phyloP scores from a whole-genome alignment of 2,329 filamentous ascomycete genomes.

The Pyricularia sp. region DNA sequence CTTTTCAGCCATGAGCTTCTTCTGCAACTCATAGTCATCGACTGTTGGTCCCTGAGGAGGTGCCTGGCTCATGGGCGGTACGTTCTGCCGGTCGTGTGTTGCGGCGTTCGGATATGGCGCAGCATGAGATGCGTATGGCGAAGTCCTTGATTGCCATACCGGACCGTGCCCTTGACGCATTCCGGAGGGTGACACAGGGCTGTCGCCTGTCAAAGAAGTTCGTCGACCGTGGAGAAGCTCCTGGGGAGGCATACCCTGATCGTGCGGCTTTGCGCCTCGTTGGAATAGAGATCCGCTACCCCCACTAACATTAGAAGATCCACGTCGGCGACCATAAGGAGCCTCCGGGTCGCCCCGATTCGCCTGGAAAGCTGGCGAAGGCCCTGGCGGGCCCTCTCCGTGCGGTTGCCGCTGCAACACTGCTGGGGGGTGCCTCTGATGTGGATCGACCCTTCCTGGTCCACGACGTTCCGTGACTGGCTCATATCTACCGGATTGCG shows the following conservation, averaged over 20 bases:
- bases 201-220: conserved; percentile 40
- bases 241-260: conserved; percentile 29
- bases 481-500: conserved; percentile 89
- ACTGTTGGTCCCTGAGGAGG: conserved; percentile 23
- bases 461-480: conserved; percentile 73
- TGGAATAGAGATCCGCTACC: conserved; percentile 64
- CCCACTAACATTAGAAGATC: conserved; percentile 86
- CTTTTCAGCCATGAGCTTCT: conserved; percentile 64
- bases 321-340: conserved; percentile 65
- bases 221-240: conserved; percentile 35
- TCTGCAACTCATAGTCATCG: conserved; percentile 54
- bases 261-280: conserved; percentile 37
- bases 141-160: conserved; percentile 27
- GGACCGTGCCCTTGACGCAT: conserved; percentile 29
- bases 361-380: conserved; percentile 80
- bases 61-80: background rate
- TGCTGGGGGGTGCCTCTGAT: conserved; percentile 58
- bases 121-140: conserved; percentile 5
- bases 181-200: conserved; percentile 37
- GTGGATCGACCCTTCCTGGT: conserved; percentile 56
- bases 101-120: conserved; percentile 4
- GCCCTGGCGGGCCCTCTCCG: conserved; percentile 56
- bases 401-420: conserved; percentile 66
- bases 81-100: conserved; percentile 18
- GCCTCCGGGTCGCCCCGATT: conserved; percentile 59